These are phyloP conservation scores for Dothideomycetes sp. DNA, from an alignment of 2,329 filamentous ascomycete genomes.

Conservation along the genomic window DNA sequence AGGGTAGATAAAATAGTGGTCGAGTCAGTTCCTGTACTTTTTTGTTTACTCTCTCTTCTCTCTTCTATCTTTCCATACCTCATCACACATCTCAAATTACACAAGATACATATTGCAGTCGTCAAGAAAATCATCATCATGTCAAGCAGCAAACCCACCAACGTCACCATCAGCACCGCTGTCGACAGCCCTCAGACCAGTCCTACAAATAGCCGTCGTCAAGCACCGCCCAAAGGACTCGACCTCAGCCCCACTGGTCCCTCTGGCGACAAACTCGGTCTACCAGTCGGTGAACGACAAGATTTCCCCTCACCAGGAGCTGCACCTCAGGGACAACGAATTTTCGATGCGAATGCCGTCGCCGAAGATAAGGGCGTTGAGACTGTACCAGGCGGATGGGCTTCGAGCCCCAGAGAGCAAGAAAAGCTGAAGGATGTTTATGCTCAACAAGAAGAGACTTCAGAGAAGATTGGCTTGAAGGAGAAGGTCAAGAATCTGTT, in stretches of 20 bases:
- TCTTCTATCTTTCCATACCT: neutral
- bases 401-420: neutral
- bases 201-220: constrained; percentile 6
- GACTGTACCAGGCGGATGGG: constrained; percentile 8
- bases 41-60: neutral
- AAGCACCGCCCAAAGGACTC: neutral
- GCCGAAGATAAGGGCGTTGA: constrained; percentile 12
- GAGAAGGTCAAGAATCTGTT: constrained; percentile 11
- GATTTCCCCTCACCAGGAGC: constrained; percentile 12
- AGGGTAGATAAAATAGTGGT: constrained; percentile 5
- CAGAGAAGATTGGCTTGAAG: constrained; percentile 2
- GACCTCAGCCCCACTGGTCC: neutral
- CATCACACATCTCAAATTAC: neutral
- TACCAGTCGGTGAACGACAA: neutral
- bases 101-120: no score
- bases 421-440: constrained; percentile 5
- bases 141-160: constrained; percentile 7
- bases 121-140: neutral
- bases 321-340: constrained; percentile 11
- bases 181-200: neutral
- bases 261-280: constrained; percentile 2
- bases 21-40: neutral
- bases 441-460: constrained; percentile 6
- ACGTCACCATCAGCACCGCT: constrained; percentile 4
- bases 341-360: constrained; percentile 12